Evolutionary conservation across 2,329 filamentous ascomycete species (phyloP).

Genomic region (Xylaria sp.): DNA sequence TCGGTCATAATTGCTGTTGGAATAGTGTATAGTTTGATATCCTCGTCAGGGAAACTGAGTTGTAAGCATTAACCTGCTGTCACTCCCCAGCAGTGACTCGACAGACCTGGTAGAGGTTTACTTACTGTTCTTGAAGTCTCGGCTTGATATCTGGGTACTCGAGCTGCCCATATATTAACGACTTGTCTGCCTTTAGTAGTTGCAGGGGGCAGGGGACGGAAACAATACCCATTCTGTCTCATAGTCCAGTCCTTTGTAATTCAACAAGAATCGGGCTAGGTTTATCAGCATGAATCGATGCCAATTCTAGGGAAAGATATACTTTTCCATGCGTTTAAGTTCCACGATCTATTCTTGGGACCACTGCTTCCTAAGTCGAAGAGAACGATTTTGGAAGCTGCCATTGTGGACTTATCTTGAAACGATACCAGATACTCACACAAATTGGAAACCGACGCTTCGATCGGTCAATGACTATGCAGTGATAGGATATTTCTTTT

Average conservation of each 20-base stretch:
- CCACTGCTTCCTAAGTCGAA: conserved; percentile 70
- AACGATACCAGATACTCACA: not conserved
- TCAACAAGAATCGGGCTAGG: conserved; percentile 70
- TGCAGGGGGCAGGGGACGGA: conserved; percentile 4
- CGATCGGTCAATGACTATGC: not conserved
- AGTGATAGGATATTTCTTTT: not conserved
- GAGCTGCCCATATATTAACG: not conserved
- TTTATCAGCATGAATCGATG: not conserved
- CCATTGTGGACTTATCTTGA: conserved; percentile 24
- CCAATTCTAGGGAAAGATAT: not conserved
- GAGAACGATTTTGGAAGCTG: conserved; percentile 56
- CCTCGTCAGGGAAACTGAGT: conserved; percentile 54
- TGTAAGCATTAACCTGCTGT: not conserved
- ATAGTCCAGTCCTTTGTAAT: conserved; percentile 74
- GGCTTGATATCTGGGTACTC: conserved; percentile 2
- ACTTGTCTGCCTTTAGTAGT: not conserved
- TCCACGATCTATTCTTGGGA: conserved; percentile 62
- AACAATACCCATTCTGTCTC: conserved; percentile 67
- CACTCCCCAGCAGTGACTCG: not conserved
- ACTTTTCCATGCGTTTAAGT: conserved; percentile 62
- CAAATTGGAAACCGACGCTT: not conserved
- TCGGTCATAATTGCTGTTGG: conserved; percentile 54
- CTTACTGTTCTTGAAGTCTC: not conserved
- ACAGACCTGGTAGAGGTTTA: not conserved
- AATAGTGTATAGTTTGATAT: conserved; percentile 43